phyloP scores from a whole-genome alignment of 225 moss, liverwort and hornwort species.

The Marchantia paleacea region DNA sequence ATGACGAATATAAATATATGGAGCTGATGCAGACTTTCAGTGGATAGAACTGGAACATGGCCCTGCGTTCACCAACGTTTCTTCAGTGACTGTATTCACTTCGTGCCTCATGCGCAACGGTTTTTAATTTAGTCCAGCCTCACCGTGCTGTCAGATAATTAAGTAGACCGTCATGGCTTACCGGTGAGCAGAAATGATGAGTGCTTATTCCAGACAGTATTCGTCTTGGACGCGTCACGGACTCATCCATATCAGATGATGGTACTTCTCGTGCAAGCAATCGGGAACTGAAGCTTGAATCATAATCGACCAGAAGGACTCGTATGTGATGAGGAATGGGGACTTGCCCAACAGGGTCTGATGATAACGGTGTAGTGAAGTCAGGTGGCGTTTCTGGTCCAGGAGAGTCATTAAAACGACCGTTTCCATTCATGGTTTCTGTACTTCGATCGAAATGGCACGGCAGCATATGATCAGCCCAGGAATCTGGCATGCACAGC shows the following conservation, averaged over 20 bases:
- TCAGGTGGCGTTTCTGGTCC: neutral
- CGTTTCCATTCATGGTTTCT: neutral
- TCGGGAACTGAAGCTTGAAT: neutral
- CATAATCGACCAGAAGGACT: neutral
- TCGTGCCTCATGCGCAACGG: no score
- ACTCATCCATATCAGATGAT: neutral
- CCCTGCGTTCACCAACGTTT: constrained; percentile 39
- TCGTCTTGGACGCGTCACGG: neutral
- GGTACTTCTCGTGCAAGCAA: neutral
- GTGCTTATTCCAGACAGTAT: constrained; percentile 11
- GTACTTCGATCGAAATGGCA: constrained; percentile 33
- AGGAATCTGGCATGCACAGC: constrained; percentile 58
- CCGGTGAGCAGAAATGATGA: constrained; percentile 17
- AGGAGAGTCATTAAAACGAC: neutral
- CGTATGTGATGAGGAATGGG: neutral
- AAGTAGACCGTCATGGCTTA: neutral
- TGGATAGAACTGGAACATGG: constrained; percentile 54
- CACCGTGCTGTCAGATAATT: no score
- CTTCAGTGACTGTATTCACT: no score
- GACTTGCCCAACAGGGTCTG: neutral
- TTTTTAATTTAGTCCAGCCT: no score
- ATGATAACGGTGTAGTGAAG: neutral
- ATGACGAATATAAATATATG: constrained; percentile 80
- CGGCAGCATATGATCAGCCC: constrained; percentile 55
- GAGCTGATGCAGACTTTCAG: constrained; percentile 64